Base-by-base conservation (phyloP, 345 rosid species). In the Chamaenerion angustifolium region DNA sequence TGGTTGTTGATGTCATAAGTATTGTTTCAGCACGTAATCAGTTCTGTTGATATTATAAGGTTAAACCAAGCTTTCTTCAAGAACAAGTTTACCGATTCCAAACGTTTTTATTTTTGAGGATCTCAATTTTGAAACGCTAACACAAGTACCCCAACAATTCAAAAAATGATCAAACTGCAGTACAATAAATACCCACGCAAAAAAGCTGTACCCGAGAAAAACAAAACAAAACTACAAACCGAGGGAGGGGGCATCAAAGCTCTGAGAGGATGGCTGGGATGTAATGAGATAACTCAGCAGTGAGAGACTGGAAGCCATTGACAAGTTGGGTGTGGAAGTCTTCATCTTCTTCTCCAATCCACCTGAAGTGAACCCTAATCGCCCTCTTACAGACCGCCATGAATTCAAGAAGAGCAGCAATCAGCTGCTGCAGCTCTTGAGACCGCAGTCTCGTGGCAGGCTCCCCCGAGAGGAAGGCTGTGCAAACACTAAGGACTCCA, bases 351-450 rank as follows among this genome's bases (percentile, higher is more conserved):
- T 88, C 96, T 42, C 99, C 99, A 1, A 93, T 93, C 65, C 88
- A 69, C 52, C 96, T 78, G 58, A 70, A 77, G 71, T 93, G 99
- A 13, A 93, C 95, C 40, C 99, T 79, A 15, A 93, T 88, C 17
- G 96, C 99, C 35, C 99, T 83, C 74, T 92, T 92, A 62, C 99
- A 93, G 51, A 92, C 99, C 1, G 95, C 99, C 99, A 88, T 92
- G 76, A 88, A 92, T 66, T 88, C 99, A 7, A 85, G 94, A 16
- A 88, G 82, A 10, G 99, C 96, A 0, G 99, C 99, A 11, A 92
- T 92, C 7, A 92, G 94, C 64, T 92, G 96, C 68, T 92, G 99
- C 54, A 92, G 74, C 47, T 92, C 99, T 64, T 92, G 99, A 1
- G 88, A 88, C 15, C 96, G 86, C 66, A 93, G 42, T 63, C 99